These are phyloP conservation scores for Nitzschia sp. DNA, from an alignment of 108 stramenopile species.

Conservation along the genomic window DNA sequence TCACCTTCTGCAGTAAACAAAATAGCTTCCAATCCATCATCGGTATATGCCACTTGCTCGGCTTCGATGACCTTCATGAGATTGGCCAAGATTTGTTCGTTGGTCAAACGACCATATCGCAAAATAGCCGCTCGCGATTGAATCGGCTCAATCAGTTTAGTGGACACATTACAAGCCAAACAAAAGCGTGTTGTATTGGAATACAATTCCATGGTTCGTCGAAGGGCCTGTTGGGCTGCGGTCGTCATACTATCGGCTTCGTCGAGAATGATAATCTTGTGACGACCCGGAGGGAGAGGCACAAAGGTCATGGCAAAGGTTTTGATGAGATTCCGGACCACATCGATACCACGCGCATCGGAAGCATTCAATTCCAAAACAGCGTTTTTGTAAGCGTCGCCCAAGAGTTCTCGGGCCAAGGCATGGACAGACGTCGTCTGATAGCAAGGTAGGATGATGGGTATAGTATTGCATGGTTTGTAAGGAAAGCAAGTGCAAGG, in stretches of 20 bases:
- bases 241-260: constrained; percentile 99
- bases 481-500: too few species aligned
- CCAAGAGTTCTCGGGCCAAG: constrained; percentile 82
- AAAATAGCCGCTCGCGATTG: constrained; percentile 98
- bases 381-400: constrained; percentile 61
- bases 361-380: constrained; percentile 96
- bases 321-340: constrained; percentile 98
- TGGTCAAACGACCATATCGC: constrained; percentile 87
- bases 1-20: constrained; percentile 99
- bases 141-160: constrained; percentile 99
- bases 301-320: constrained; percentile 96
- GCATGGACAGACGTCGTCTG: constrained; percentile 90
- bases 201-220: constrained; percentile 97
- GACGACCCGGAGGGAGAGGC: constrained; percentile 71
- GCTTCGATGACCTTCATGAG: constrained; percentile 84
- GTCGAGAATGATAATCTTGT: constrained; percentile 98
- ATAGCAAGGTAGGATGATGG: too few species aligned
- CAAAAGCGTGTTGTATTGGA: constrained; percentile 97
- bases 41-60: constrained; percentile 82
- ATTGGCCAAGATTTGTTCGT: constrained; percentile 89
- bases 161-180: constrained; percentile 95
- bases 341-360: constrained; percentile 96
- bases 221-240: constrained; percentile 96
- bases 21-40: constrained; percentile 92
- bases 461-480: too few species aligned